phyloP scores from a whole-genome alignment of 2,329 filamentous ascomycete species.

The Trichoderma semiorbis region DNA sequence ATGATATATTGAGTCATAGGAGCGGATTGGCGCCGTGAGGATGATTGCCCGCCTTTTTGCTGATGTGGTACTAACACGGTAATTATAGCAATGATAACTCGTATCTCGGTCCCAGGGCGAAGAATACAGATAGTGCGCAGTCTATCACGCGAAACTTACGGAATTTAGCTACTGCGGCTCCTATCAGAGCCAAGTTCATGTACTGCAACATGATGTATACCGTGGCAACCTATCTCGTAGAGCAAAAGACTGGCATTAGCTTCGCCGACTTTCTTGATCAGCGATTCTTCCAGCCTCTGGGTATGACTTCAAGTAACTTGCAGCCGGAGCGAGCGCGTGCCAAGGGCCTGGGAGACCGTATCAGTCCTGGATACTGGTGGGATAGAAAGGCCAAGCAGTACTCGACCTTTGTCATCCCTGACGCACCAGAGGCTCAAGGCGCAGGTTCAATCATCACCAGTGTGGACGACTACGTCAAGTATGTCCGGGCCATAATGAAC shows the following conservation, averaged over 20 bases:
- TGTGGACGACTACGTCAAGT: constrained; percentile 30
- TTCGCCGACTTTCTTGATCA: constrained; percentile 26
- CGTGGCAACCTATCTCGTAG: constrained; percentile 26
- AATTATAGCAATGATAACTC: constrained; percentile 25
- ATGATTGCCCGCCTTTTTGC: not conserved
- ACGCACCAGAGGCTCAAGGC: constrained; percentile 29
- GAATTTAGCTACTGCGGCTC: constrained; percentile 26
- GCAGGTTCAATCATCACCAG: constrained; percentile 30
- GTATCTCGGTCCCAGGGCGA: constrained; percentile 22
- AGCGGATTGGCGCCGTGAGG: constrained; percentile 26
- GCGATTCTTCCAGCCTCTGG: constrained; percentile 26
- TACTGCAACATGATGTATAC: constrained; percentile 33
- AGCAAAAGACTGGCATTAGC: constrained; percentile 18
- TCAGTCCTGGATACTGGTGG: constrained; percentile 24
- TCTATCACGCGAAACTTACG: constrained; percentile 29
- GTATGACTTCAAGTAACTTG: constrained; percentile 27
- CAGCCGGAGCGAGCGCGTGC: constrained; percentile 20
- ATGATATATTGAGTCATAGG: constrained; percentile 27
- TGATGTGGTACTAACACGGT: not conserved
- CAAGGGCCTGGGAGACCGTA: constrained; percentile 22
- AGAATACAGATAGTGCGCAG: constrained; percentile 22
- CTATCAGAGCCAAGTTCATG: constrained; percentile 24
- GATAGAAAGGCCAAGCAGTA: constrained; percentile 14
- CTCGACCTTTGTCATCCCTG: not conserved
- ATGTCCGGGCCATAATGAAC: constrained; percentile 28